Base-by-base conservation (phyloP, 2,329 filamentous ascomycete genomes). In the Botrytis squamosa region DNA sequence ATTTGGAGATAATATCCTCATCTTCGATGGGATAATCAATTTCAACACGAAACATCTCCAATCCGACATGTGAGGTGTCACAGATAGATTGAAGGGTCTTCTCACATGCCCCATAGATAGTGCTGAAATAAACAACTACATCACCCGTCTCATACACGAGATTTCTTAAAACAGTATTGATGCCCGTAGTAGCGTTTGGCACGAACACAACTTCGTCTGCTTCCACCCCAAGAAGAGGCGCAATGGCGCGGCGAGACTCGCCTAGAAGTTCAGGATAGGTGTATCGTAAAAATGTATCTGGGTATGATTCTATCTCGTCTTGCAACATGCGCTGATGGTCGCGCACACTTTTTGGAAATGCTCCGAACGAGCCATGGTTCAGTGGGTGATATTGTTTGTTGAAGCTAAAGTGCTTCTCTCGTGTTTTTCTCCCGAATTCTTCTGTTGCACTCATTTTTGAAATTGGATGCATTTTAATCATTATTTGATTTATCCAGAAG, bases 141-240 rank as follows among this genome's bases (percentile, higher is more conserved):
- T 97, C 94, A 0, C 55, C 62, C 18, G 73, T 57, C 73, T 91
- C 90, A 85, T 90, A 97, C 3, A 80, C 79, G 2, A 97, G 82
- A 80, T 92, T 94, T 62, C 91, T 89, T 25, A 97, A 86, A 6
- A 97, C 88, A 0, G 90, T 93, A 83, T 95, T 95, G 69, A 94
- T 83, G 22, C 89, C 93, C 0, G 88, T 91, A 0, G 93, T 96
- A 8, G 93, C 93, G 80, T 97, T 97, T 74, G 88, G 85, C 0
- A 97, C 89, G 76, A 97, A 18, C 29, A 57, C 25, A 1, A 57
- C 52, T 33, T 57, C 52, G 16, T n/a, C 29, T 8, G 29, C 29
- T 18, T 33, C 52, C n/a, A 33, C 52, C 6, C n/a, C 52, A 33
- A 57, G 52, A 57, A 57, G 52, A 57, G 52, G 52, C 8, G 12